Evolutionary conservation across 1,284 basidiomycete species (phyloP).

Genomic region (Hortiboletus rubellus): DNA sequence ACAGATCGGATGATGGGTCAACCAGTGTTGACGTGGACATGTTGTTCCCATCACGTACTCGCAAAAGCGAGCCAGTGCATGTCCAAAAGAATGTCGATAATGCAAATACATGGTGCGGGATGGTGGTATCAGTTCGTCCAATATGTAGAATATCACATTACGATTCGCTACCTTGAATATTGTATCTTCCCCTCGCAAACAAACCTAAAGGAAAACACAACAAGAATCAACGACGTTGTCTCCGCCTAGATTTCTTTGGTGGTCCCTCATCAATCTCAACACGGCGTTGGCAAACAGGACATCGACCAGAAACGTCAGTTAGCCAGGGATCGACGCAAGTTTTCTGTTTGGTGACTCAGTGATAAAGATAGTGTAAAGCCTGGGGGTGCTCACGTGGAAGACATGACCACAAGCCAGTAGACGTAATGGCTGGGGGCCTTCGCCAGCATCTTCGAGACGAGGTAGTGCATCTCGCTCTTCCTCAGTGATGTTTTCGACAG

Average conservation of each 20-base stretch:
- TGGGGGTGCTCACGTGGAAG: slow-evolving; percentile 64
- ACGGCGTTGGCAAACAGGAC: slow-evolving; percentile 71
- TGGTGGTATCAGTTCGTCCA: slow-evolving; percentile 29
- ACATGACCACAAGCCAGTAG: slow-evolving; percentile 75
- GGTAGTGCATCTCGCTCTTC: slow-evolving; percentile 42
- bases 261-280: slow-evolving; percentile 45
- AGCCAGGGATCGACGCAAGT: slow-evolving; percentile 79
- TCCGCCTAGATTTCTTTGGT: slow-evolving; percentile 34
- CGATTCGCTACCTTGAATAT: slow-evolving; percentile 32
- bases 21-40: neutral
- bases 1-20: neutral
- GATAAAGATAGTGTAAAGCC: neutral
- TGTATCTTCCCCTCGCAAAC: slow-evolving; percentile 20
- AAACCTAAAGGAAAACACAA: slow-evolving; percentile 6
- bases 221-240: slow-evolving; percentile 24
- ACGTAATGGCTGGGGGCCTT: slow-evolving; percentile 71
- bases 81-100: slow-evolving; percentile 31
- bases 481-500: slow-evolving; percentile 42
- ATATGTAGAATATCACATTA: slow-evolving; percentile 37
- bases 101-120: slow-evolving; percentile 28
- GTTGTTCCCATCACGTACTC: neutral
- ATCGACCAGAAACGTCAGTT: slow-evolving; percentile 73
- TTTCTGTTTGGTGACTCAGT: slow-evolving; percentile 48
- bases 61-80: slow-evolving; percentile 2
- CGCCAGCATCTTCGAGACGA: slow-evolving; percentile 65